phyloP scores from a whole-genome alignment of 179 eudicot genomes.

The Silene coronaria region DNA sequence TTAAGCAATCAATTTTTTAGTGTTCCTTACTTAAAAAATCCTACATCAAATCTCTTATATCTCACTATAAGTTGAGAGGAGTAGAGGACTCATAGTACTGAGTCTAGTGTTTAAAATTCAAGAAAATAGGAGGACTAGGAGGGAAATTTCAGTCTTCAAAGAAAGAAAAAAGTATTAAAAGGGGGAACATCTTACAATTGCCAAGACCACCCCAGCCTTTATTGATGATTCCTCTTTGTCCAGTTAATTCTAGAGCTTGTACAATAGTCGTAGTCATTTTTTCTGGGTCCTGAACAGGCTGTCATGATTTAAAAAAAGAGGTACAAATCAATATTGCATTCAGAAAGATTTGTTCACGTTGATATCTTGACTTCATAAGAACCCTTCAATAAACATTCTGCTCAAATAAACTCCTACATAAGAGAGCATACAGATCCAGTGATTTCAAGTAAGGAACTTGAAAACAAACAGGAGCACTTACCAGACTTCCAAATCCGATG shows the following conservation, averaged over 20 bases:
- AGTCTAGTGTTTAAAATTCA: not conserved
- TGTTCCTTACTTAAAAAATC: not conserved
- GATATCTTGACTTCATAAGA: not conserved
- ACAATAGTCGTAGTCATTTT: conserved; percentile 65
- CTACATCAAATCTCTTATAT: not conserved
- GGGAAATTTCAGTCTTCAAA: not conserved
- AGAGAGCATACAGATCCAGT: conserved; percentile 4
- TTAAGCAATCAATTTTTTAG: not conserved
- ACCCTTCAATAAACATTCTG: not conserved
- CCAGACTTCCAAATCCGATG: conserved; percentile 92
- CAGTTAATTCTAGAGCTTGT: conserved; percentile 55
- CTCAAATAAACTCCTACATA: not conserved
- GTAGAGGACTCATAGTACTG: not conserved
- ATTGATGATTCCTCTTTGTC: conserved; percentile 76
- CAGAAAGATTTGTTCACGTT: not conserved
- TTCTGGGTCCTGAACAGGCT: conserved; percentile 82
- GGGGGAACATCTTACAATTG: conserved; percentile 42
- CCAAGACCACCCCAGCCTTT: conserved; percentile 97
- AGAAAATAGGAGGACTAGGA: not conserved
- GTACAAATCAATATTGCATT: conserved; percentile 2
- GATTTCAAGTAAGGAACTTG: not conserved
- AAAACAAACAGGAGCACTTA: conserved; percentile 34
- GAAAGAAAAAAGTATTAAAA: not conserved
- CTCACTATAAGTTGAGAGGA: not conserved
- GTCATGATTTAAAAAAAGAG: conserved; percentile 15